Evolutionary conservation across 2,329 filamentous ascomycete genomes (phyloP).

Genomic region (Chaetomiaceae sp.): DNA sequence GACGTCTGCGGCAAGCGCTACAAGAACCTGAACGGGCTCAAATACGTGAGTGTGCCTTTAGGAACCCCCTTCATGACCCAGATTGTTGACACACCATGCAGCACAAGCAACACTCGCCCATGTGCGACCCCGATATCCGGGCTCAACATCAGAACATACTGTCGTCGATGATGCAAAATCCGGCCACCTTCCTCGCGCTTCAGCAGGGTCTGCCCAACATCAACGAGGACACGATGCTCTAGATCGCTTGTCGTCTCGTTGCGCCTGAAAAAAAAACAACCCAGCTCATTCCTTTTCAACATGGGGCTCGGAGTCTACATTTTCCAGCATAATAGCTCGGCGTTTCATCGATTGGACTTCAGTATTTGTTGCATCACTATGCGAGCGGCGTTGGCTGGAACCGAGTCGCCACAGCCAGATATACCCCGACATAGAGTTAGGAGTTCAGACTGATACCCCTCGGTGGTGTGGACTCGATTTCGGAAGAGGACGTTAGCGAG

Average conservation of each 20-base stretch:
- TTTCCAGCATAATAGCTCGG: conserved; percentile 23
- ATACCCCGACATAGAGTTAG: conserved; percentile 24
- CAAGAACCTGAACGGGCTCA: conserved; percentile 97
- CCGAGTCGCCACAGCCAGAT: conserved; percentile 18
- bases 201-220: conserved; percentile 37
- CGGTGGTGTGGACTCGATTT: conserved; percentile 1
- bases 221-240: conserved; percentile 40
- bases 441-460: conserved; percentile 22
- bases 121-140: conserved; percentile 78
- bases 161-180: conserved; percentile 32
- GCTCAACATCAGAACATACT: conserved; percentile 36
- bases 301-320: conserved; percentile 16
- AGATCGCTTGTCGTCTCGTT: background rate
- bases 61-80: too few species aligned
- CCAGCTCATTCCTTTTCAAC: background rate
- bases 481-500: background rate
- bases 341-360: conserved; percentile 17
- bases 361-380: conserved; percentile 21
- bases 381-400: conserved; percentile 18
- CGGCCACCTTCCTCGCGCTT: conserved; percentile 25
- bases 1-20: conserved; percentile 97
- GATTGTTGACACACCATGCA: conserved; percentile 29
- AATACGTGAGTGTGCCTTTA: conserved; percentile 62
- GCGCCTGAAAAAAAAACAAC: background rate
- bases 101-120: conserved; percentile 78